phyloP scores from a whole-genome alignment of 1,139 yeast genomes.

The Zhuliangozyma blackwelliae region DNA sequence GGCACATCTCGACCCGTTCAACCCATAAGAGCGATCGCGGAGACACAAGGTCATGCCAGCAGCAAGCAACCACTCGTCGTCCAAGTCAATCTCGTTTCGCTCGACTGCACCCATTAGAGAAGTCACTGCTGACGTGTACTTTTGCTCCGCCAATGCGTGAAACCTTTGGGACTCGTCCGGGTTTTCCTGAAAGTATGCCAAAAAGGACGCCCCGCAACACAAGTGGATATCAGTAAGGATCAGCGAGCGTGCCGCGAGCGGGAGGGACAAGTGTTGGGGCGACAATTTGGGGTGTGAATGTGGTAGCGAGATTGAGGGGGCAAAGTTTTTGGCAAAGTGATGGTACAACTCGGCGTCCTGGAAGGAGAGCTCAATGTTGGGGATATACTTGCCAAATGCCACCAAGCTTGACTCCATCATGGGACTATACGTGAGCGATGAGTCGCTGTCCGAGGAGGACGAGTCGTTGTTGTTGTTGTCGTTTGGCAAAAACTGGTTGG shows the following conservation, averaged over 20 bases:
- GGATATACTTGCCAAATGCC: slow-evolving; percentile 5
- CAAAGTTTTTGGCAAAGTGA: slow-evolving; percentile 5
- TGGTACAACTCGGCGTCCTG: slow-evolving; percentile 8
- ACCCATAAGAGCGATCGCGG: slow-evolving; percentile 7
- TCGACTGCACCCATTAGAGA: slow-evolving; percentile 4
- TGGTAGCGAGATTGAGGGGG: slow-evolving; percentile 8
- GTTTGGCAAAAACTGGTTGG: no score
- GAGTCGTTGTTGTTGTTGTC: no score
- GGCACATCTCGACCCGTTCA: slow-evolving; percentile 8
- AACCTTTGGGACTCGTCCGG: slow-evolving; percentile 2
- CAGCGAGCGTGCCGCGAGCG: slow-evolving; percentile 4
- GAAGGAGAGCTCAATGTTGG: slow-evolving; percentile 4
- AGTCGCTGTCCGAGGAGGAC: no score
- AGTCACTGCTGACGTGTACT: slow-evolving; percentile 5
- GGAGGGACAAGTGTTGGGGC: slow-evolving; percentile 5
- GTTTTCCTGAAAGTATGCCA: slow-evolving; percentile 5
- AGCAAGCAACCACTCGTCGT: slow-evolving; percentile 9
- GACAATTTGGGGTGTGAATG: slow-evolving; percentile 6
- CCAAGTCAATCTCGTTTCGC: slow-evolving; percentile 4
- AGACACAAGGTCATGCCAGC: slow-evolving; percentile 8
- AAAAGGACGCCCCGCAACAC: slow-evolving; percentile 9
- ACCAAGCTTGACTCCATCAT: slow-evolving; percentile 1
- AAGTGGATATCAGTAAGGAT: slow-evolving; percentile 7
- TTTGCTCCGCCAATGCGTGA: slow-evolving; percentile 4
- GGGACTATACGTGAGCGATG: no score